Conservation (phyloP, 306 rosid genomes). For the Corylus heterophylla region DNA sequence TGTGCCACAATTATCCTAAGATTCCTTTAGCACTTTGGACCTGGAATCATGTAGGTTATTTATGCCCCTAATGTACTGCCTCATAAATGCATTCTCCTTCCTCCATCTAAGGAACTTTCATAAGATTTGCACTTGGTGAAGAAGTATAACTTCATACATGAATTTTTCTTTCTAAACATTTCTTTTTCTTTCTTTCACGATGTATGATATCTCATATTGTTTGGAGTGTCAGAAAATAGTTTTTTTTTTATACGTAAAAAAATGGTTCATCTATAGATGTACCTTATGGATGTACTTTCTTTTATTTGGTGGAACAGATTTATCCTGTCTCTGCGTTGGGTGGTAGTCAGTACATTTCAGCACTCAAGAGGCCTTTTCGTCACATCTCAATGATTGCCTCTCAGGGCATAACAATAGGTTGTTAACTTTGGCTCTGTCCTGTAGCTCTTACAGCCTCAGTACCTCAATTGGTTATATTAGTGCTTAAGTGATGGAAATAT, state of each 20-base stretch:
- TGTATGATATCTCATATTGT: background rate
- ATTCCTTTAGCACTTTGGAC: background rate
- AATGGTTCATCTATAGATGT: background rate
- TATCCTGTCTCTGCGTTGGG: conserved; percentile 93
- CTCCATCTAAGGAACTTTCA: background rate
- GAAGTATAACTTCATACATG: background rate
- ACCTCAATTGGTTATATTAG: background rate
- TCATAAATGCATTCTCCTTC: background rate
- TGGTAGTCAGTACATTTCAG: conserved; percentile 69
- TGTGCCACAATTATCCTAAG: background rate
- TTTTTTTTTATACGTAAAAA: background rate
- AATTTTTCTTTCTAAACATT: background rate
- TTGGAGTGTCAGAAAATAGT: background rate
- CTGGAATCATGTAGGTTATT: background rate
- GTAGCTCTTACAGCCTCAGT: background rate
- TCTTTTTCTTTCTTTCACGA: background rate
- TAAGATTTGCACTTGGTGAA: background rate
- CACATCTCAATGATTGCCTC: conserved; percentile 87
- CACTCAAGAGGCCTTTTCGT: conserved; percentile 79
- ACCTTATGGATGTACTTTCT: conserved; percentile 17
- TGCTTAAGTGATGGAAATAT: background rate
- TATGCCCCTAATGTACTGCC: background rate
- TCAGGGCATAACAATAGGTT: conserved; percentile 82
- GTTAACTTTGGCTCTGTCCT: conserved; percentile 16
- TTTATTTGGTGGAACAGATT: conserved; percentile 51